These are phyloP conservation scores for Peniophora sp. DNA, from an alignment of 1,284 basidiomycete genomes.

Conservation along the genomic window DNA sequence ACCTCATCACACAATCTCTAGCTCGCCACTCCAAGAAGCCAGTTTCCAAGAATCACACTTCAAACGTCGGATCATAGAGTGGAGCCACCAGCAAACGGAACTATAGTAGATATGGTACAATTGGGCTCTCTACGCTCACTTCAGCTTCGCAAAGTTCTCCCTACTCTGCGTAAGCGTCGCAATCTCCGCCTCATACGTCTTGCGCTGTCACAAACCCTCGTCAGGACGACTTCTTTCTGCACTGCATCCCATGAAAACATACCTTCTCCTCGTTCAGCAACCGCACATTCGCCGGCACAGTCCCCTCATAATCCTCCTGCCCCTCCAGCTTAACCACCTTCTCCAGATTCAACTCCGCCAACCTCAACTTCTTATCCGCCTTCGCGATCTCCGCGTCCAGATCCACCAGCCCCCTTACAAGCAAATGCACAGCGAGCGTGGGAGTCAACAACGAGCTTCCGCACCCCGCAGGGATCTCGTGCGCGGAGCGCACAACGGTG, in stretches of 20 bases:
- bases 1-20: too few species aligned
- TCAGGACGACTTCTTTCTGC: neutral
- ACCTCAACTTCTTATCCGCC: constrained; percentile 78
- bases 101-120: too few species aligned
- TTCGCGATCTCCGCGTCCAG: constrained; percentile 80
- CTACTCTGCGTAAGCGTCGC: constrained; percentile 23
- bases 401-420: constrained; percentile 79
- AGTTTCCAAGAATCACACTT: too few species aligned
- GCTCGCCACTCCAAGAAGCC: too few species aligned
- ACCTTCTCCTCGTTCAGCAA: constrained; percentile 71
- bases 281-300: constrained; percentile 74
- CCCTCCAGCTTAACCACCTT: constrained; percentile 74
- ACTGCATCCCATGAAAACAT: constrained; percentile 9
- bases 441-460: constrained; percentile 77
- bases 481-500: constrained; percentile 37
- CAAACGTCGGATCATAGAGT: too few species aligned
- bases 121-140: neutral
- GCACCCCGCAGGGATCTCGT: constrained; percentile 80
- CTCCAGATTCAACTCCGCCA: constrained; percentile 61
- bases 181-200: constrained; percentile 38
- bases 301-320: constrained; percentile 70
- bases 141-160: neutral
- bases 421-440: constrained; percentile 71
- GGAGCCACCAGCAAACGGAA: too few species aligned
- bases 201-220: constrained; percentile 23